phyloP scores from a whole-genome alignment of 1,284 basidiomycete genomes.

The Retiboletus flavoniger region DNA sequence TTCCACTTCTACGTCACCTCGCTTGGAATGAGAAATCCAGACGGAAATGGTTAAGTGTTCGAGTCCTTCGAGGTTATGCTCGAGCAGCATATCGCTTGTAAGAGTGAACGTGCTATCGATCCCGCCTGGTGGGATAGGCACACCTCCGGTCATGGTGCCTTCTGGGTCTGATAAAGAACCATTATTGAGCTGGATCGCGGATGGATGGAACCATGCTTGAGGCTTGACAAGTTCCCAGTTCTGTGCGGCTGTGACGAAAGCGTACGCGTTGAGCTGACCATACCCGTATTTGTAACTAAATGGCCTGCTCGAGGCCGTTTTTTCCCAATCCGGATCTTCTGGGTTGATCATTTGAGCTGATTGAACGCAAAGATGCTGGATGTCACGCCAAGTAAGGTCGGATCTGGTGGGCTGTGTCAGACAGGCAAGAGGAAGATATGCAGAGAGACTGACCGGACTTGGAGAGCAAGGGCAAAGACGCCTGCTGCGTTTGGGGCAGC shows the following conservation, averaged over 20 bases:
- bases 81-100: constrained; percentile 67
- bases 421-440: not conserved
- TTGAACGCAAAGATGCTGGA: constrained; percentile 87
- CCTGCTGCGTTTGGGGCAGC: constrained; percentile 96
- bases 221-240: constrained; percentile 90
- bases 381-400: constrained; percentile 95
- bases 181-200: constrained; percentile 64
- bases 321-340: constrained; percentile 94
- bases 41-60: constrained; percentile 95
- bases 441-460: constrained; percentile 63
- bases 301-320: constrained; percentile 71
- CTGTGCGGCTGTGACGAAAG: constrained; percentile 80
- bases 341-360: constrained; percentile 81
- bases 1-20: constrained; percentile 94
- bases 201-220: constrained; percentile 85
- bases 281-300: constrained; percentile 99
- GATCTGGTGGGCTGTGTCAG: constrained; percentile 25
- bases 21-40: constrained; percentile 84
- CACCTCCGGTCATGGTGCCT: constrained; percentile 60
- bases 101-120: constrained; percentile 68
- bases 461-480: constrained; percentile 84
- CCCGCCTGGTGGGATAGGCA: constrained; percentile 67
- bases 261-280: constrained; percentile 84
- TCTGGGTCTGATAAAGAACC: constrained; percentile 60
- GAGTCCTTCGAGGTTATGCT: constrained; percentile 81